A percentile compares a stretch with the other conserved stretches of the same genome.
Evolutionary conservation across 768 basidiomycete genomes (phyloP).

Genomic region (Suillus placidus): DNA sequence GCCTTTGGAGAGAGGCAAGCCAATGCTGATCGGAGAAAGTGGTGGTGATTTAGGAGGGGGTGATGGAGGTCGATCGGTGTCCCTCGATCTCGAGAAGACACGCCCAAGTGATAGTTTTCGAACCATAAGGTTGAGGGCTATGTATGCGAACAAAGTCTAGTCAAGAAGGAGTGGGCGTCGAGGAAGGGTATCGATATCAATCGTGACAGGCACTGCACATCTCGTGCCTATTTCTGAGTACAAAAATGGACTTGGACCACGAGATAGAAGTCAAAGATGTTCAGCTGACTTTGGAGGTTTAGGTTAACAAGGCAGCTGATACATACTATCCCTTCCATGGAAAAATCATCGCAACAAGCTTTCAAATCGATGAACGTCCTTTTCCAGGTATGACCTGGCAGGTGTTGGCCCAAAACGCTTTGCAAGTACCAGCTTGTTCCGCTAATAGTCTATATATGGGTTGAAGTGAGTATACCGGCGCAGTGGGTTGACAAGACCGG

Average conservation of each 20-base stretch:
- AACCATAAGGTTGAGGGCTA: slow-evolving; percentile 19
- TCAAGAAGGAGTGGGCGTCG: neutral
- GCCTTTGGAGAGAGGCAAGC: slow-evolving; percentile 25
- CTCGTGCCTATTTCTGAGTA: neutral
- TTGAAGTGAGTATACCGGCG: neutral
- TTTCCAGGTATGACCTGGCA: neutral
- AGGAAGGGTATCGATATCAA: neutral
- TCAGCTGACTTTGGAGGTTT: neutral
- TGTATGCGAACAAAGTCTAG: neutral
- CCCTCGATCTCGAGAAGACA: slow-evolving; percentile 5
- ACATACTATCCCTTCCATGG: neutral
- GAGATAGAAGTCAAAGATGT: neutral
- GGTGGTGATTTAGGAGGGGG: slow-evolving; percentile 19
- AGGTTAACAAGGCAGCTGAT: neutral
- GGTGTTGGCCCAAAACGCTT: neutral
- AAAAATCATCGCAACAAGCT: neutral
- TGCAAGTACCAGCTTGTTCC: neutral
- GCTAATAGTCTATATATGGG: too few species aligned
- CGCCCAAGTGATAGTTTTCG: neutral
- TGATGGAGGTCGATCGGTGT: slow-evolving; percentile 14
- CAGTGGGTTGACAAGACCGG: neutral
- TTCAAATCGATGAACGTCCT: neutral
- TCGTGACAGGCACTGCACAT: neutral
- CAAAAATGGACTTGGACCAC: neutral
- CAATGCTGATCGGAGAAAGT: slow-evolving; percentile 17